phyloP scores from a whole-genome alignment of 768 basidiomycete genomes.

The Lentinula guzmanii region DNA sequence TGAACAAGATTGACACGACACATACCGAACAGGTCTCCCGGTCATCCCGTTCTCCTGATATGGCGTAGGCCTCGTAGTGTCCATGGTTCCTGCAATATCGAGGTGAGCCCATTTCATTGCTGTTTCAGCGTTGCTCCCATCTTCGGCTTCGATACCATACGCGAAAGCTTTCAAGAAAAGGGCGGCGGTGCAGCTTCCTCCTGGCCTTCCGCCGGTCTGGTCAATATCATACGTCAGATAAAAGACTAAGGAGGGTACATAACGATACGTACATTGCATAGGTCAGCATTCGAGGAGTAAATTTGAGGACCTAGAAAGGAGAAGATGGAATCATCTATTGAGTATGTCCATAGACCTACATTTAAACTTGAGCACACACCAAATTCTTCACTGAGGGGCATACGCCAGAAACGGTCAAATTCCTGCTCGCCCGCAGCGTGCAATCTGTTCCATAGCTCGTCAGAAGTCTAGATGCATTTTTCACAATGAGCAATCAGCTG shows the following conservation, averaged over 20 bases:
- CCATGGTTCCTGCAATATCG: constrained; percentile 79
- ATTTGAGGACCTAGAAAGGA: constrained; percentile 53
- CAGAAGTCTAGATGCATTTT: constrained; percentile 46
- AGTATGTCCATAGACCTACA: background rate
- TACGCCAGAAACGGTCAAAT: constrained; percentile 84
- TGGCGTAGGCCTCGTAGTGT: constrained; percentile 49
- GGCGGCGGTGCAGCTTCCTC: constrained; percentile 75
- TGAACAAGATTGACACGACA: too few species aligned
- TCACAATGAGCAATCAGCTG: background rate
- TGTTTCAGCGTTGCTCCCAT: constrained; percentile 37
- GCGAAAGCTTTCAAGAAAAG: constrained; percentile 84
- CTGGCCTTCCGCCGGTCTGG: constrained; percentile 68
- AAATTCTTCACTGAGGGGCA: constrained; percentile 83
- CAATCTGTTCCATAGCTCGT: constrained; percentile 67
- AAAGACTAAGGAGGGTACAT: too few species aligned
- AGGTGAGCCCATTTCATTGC: constrained; percentile 80
- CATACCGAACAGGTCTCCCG: constrained; percentile 33
- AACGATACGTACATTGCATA: constrained; percentile 57
- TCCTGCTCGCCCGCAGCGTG: constrained; percentile 65
- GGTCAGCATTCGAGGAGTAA: constrained; percentile 69
- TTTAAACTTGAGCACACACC: constrained; percentile 11
- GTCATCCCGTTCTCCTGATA: constrained; percentile 58
- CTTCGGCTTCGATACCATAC: constrained; percentile 61
- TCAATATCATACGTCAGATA: background rate
- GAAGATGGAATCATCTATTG: background rate